phyloP scores from a whole-genome alignment of 2,329 filamentous ascomycete genomes.

The Neurospora sp. region DNA sequence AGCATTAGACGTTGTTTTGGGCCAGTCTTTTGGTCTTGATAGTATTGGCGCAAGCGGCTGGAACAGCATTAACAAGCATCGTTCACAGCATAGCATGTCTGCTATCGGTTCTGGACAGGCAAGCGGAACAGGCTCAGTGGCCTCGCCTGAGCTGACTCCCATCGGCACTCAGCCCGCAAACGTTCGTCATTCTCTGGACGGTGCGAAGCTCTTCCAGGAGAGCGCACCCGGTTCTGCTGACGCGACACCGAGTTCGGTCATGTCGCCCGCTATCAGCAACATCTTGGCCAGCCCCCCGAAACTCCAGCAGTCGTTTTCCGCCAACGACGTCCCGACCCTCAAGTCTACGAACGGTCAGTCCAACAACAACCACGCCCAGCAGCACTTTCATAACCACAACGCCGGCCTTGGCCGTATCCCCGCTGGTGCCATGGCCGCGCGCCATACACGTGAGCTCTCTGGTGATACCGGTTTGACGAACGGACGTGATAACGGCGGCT shows the following conservation, averaged over 20 bases:
- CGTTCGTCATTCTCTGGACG: conserved; percentile 48
- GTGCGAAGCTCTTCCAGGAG: conserved; percentile 40
- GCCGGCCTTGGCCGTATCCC: conserved; percentile 74
- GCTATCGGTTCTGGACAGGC: conserved; percentile 31
- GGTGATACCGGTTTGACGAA: conserved; percentile 32
- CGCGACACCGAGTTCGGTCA: conserved; percentile 20
- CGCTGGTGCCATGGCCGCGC: conserved; percentile 50
- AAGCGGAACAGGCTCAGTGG: conserved; percentile 25
- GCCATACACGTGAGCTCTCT: conserved; percentile 65
- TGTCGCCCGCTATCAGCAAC: conserved; percentile 39
- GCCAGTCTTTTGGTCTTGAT: conserved; percentile 56
- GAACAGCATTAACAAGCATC: conserved; percentile 57
- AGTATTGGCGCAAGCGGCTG: conserved; percentile 39
- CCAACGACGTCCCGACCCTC: conserved; percentile 77
- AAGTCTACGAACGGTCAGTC: conserved; percentile 54
- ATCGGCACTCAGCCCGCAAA: conserved; percentile 38
- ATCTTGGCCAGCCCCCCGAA: conserved; percentile 57
- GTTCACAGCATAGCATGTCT: conserved; percentile 51
- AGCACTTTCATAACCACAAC: conserved; percentile 67
- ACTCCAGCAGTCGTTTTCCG: conserved; percentile 80
- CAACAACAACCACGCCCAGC: conserved; percentile 49
- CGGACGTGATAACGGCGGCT: conserved; percentile 37
- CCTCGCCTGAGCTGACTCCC: conserved; percentile 33
- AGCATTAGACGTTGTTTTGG: conserved; percentile 68
- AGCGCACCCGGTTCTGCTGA: conserved; percentile 27